Conservation (phyloP, 2,329 filamentous ascomycete genomes). For the Colletotrichum ledebouriae region DNA sequence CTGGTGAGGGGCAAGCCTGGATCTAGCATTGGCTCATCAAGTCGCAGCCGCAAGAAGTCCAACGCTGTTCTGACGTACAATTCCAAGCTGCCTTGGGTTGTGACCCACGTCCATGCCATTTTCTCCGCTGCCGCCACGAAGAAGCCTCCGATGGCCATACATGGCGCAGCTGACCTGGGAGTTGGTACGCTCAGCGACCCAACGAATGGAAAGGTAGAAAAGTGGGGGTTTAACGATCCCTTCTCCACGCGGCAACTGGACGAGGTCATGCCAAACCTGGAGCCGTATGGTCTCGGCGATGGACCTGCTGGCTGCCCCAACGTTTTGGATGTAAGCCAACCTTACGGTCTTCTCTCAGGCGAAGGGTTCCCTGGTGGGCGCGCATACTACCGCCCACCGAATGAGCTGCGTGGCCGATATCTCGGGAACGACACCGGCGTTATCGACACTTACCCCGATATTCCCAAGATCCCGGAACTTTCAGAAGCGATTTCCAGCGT, state of each 20-base stretch:
- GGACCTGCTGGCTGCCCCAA: constrained; percentile 86
- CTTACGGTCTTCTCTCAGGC: constrained; percentile 85
- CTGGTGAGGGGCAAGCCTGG: constrained; percentile 85
- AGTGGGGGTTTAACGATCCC: constrained; percentile 84
- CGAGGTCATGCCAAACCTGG: constrained; percentile 79
- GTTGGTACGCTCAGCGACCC: constrained; percentile 87
- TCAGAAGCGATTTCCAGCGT: constrained; percentile 81
- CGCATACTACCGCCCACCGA: constrained; percentile 80
- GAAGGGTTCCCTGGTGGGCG: constrained; percentile 89
- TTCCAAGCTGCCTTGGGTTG: constrained; percentile 82
- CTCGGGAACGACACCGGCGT: constrained; percentile 72
- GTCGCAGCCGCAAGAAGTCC: constrained; percentile 71
- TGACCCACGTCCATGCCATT: constrained; percentile 84
- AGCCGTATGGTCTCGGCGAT: constrained; percentile 82
- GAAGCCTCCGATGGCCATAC: constrained; percentile 82
- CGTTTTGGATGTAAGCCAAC: constrained; percentile 90
- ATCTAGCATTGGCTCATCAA: constrained; percentile 67
- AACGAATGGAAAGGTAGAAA: constrained; percentile 78
- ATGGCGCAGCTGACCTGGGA: constrained; percentile 84
- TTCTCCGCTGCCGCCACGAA: constrained; percentile 73
- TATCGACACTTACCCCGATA: constrained; percentile 75
- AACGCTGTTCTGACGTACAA: constrained; percentile 87
- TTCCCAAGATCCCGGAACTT: constrained; percentile 80
- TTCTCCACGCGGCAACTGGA: constrained; percentile 82
- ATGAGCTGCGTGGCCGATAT: constrained; percentile 83